Percentiles rank a stretch among this genome's conserved stretches.
Conservation (phyloP, 1,284 basidiomycete genomes). For the Stereum hirsutum region DNA sequence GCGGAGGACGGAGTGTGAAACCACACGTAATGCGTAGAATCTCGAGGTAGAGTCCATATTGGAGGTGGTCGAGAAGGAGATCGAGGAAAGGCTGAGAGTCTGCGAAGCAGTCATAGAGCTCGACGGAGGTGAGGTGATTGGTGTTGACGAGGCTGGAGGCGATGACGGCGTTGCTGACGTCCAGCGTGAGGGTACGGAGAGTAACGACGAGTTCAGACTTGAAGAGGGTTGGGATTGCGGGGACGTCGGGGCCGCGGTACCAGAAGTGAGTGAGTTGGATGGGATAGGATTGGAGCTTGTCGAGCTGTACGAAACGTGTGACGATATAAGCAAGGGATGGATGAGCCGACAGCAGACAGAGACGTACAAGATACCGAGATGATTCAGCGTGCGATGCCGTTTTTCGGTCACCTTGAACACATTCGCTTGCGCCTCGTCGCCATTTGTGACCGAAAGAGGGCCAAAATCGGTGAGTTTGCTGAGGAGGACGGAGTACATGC, state of each 20-base stretch:
- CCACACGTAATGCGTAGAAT: constrained; percentile 43
- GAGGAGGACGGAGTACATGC: constrained; percentile 59
- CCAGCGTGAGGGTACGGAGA: constrained; percentile 48
- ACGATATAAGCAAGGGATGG: neutral
- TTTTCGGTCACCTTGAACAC: constrained; percentile 44
- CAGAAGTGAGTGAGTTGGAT: constrained; percentile 50
- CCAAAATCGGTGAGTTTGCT: constrained; percentile 50
- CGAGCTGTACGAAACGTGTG: constrained; percentile 1
- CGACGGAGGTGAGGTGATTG: constrained; percentile 53
- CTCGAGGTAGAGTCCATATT: constrained; percentile 53
- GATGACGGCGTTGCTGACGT: constrained; percentile 41
- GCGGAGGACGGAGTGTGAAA: constrained; percentile 37
- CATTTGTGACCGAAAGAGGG: constrained; percentile 52
- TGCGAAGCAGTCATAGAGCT: constrained; percentile 47
- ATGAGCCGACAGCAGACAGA: constrained; percentile 6
- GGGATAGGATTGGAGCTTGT: constrained; percentile 32
- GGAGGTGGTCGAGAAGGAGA: no score
- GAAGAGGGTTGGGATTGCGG: constrained; percentile 32
- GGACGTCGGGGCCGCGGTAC: constrained; percentile 27
- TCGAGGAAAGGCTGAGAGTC: constrained; percentile 44
- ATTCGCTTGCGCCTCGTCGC: constrained; percentile 39
- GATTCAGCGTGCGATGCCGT: constrained; percentile 39
- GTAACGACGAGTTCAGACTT: constrained; percentile 42
- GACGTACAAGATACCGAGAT: constrained; percentile 40
- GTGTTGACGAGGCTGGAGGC: constrained; percentile 43